Base-by-base conservation (phyloP, 2,329 filamentous ascomycete species). In the Mycosphaerelloides madeirae region DNA sequence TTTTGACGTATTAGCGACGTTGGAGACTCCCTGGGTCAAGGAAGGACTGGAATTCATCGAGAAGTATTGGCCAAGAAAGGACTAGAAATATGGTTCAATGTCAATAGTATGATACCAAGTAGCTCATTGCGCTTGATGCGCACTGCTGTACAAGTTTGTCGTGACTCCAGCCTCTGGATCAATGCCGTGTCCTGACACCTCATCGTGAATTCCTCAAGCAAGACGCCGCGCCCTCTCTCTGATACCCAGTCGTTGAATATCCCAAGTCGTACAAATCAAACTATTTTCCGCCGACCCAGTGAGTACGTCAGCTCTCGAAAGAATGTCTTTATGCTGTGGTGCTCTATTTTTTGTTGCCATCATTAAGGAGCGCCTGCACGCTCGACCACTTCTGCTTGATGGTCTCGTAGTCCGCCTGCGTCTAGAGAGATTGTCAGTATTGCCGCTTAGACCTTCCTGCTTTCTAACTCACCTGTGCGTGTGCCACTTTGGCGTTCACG, bases 401-500 rank as follows among this genome's bases (percentile, higher is more conserved):
- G 6, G 60, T 60, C 43, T 75, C 72, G 54, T 72, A 64, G 44
- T 75, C 71, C 41, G 70, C 65, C 53, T 73, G 71, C 43, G 70
- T 66, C 72, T 74, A 53, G 22, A n/a, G 31, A 12, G 13, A 29
- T 15, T n/a, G 44, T 58, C 45, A 50, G 49, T 35, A 32, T 15
- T 12, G 31, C 13, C 12, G 12, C 7, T 16, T 9, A 14, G 20
- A 28, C 8, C 43, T 22, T 16, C n/a, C 20, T 22, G 4, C 29
- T 19, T 9, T 25, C 18, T 6, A 13, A 73, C 83, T 74, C 76
- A 95, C 91, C 83, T 96, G 88, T 43, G 93, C 93, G 72, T 90
- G 89, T 61, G 81, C 80, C 86, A 98, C 85, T 77, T 98, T 98
- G 1, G 89, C 93, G 63, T 84, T 81, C 52, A 98, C 91, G 54